phyloP scores from a whole-genome alignment of 2,329 filamentous ascomycete genomes.

The Trichothecium sympodiale region DNA sequence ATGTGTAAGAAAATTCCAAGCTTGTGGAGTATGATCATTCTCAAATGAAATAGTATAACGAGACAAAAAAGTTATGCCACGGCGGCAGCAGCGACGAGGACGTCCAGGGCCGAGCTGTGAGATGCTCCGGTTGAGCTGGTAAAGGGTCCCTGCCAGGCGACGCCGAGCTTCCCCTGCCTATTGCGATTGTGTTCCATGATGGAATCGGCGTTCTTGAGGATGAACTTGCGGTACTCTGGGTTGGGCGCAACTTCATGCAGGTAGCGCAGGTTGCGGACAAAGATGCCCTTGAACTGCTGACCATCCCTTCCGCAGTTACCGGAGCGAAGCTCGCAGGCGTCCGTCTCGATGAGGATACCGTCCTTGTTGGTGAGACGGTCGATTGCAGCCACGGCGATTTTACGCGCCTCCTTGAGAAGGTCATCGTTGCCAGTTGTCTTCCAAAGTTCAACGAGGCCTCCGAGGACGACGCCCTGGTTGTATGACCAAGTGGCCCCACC shows the following conservation, averaged over 20 bases:
- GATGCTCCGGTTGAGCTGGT: conserved; percentile 39
- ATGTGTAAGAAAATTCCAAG: too few species aligned
- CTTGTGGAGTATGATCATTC: too few species aligned
- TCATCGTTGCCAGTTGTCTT: conserved; percentile 27
- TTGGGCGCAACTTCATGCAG: conserved; percentile 41
- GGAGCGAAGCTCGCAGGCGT: conserved; percentile 19
- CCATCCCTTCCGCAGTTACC: conserved; percentile 34
- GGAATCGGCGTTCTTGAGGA: conserved; percentile 50
- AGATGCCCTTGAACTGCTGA: conserved; percentile 63
- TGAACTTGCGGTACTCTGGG: conserved; percentile 38
- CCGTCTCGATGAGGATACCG: conserved; percentile 32
- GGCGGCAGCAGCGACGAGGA: conserved; percentile 48
- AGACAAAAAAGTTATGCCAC: conserved; percentile 15
- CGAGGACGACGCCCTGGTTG: conserved; percentile 48
- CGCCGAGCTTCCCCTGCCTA: conserved; percentile 38
- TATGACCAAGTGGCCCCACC: conserved; percentile 39
- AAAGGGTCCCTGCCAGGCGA: conserved; percentile 56
- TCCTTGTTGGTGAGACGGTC: conserved; percentile 27
- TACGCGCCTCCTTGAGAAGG: conserved; percentile 29
- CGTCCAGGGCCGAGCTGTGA: conserved; percentile 56
- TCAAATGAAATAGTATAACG: background rate
- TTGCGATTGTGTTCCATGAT: conserved; percentile 53
- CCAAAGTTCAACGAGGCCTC: conserved; percentile 40
- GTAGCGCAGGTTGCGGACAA: conserved; percentile 51
- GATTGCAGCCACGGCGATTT: conserved; percentile 43